Base-by-base conservation (phyloP, 495 filamentous ascomycete species). In the Lophiotrema nucula region DNA sequence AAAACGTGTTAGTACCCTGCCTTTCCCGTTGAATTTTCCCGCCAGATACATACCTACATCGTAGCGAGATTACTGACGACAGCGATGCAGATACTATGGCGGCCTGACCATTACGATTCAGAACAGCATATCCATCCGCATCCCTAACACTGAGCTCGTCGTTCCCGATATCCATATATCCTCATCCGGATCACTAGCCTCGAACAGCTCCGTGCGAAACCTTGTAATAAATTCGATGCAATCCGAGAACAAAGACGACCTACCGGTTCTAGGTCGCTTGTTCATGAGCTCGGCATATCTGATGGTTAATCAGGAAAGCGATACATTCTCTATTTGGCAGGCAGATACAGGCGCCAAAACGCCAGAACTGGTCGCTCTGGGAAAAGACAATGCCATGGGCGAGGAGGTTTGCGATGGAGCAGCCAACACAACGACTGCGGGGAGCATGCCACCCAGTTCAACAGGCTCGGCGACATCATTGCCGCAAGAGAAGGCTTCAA, bases 281-380 rank as follows among this genome's bases (percentile, higher is more conserved):
- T 43, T 62, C 24, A 22, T 56, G 15, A 23, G 27, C n/a, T 50
- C 45, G 1, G 55, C 55, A 1, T 51, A 51, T 26, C 15, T 58
- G 3, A 50, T 48, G 8, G 55, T 58, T 13, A 58, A 58, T 35
- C 55, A 58, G 15, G 46, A 58, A n/a, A 13, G 15, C 1, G 8
- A 43, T 4, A 41, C 46, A 4, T 58, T 58, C 26, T 35, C 55
- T 10, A 13, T 58, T 11, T 58, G 55, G 55, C 35, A 43, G 22
- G 55, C 46, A 4, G 25, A 57, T 24, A 16, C 44, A 31, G 42
- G 21, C 33, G 39, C 39, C 21, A 3, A 21, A 15, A 21, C 24
- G 52, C 24, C 27, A 10, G 4, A 27, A 15, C 24, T 46, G 41
- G 23, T 2, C 2, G 52, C 25, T 1, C 3, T 55, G 1, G 52